Percentiles rank a stretch among this genome's conserved stretches.
These are phyloP conservation scores for Suillus variegatus DNA, from an alignment of 768 basidiomycete species.

Conservation along the genomic window DNA sequence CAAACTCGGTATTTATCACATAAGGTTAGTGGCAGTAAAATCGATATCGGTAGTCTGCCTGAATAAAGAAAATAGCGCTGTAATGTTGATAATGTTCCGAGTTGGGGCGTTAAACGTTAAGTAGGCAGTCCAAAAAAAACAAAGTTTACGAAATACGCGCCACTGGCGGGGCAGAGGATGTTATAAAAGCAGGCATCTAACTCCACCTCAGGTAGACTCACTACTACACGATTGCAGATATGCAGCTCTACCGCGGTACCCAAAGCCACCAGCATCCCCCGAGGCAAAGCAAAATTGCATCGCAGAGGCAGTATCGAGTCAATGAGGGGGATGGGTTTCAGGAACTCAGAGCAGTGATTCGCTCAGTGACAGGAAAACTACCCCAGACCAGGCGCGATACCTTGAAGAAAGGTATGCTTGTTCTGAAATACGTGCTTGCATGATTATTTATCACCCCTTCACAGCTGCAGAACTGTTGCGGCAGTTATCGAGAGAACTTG, in stretches of 20 bases:
- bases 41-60: no score
- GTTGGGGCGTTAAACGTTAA: no score
- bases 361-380: constrained; percentile 27
- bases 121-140: background rate
- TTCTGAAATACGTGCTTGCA: background rate
- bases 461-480: constrained; percentile 8
- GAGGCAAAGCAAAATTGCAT: constrained; percentile 13
- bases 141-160: background rate
- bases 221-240: background rate
- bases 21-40: no score
- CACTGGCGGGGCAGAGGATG: background rate
- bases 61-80: no score
- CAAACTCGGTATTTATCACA: no score
- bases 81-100: no score
- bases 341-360: constrained; percentile 28
- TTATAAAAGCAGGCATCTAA: background rate
- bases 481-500: background rate
- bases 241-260: background rate
- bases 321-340: constrained; percentile 33
- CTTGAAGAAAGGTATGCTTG: constrained; percentile 21
- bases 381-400: constrained; percentile 29
- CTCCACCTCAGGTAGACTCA: background rate
- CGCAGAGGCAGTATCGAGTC: constrained; percentile 31
- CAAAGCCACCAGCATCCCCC: background rate
- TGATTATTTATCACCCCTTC: background rate